Conservation (phyloP, 2,329 filamentous ascomycete genomes). For the Pestalotiopsis sp. region DNA sequence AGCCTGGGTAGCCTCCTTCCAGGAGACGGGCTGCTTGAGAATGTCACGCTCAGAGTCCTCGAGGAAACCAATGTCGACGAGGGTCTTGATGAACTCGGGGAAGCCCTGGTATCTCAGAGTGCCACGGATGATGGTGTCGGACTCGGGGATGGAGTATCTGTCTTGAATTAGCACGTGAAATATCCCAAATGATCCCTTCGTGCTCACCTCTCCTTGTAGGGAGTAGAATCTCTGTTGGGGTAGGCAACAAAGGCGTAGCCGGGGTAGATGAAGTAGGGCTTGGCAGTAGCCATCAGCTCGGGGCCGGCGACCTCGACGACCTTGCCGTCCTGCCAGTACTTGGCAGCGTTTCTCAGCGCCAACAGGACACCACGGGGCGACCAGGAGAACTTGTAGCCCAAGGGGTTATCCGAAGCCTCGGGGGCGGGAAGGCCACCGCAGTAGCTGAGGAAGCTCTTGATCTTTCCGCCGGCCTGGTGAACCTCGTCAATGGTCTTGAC, state of each 20-base stretch:
- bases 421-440: constrained; percentile 77
- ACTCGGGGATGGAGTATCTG: constrained; percentile 83
- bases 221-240: constrained; percentile 89
- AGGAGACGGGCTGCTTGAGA: constrained; percentile 69
- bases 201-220: constrained; percentile 71
- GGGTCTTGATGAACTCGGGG: constrained; percentile 82
- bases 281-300: constrained; percentile 82
- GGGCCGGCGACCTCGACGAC: constrained; percentile 62
- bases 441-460: constrained; percentile 79
- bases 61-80: constrained; percentile 92
- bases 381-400: constrained; percentile 92
- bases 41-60: constrained; percentile 67
- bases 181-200: neutral
- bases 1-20: constrained; percentile 83
- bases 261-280: constrained; percentile 89
- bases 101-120: constrained; percentile 87
- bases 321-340: constrained; percentile 79
- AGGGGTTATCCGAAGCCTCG: constrained; percentile 79
- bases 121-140: constrained; percentile 80
- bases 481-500: constrained; percentile 87
- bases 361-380: constrained; percentile 82
- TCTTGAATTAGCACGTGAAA: neutral
- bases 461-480: constrained; percentile 85
- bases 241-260: constrained; percentile 90
- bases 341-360: constrained; percentile 80